Evolutionary conservation across 768 basidiomycete species (phyloP).

Genomic region (Filobasidium wieringae): DNA sequence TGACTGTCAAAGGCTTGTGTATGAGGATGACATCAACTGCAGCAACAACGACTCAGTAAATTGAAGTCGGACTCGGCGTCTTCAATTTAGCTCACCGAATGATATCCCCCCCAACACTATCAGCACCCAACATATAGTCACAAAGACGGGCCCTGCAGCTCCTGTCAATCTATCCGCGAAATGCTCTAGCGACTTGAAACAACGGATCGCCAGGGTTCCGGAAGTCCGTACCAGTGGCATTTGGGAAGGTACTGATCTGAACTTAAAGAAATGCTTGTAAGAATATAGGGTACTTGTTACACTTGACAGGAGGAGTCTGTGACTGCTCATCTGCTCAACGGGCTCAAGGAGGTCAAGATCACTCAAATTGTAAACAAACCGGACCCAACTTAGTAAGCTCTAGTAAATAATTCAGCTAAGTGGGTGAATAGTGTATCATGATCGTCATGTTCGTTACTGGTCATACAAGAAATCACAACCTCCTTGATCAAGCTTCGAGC

Average conservation of each 20-base stretch:
- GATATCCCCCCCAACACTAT: slow-evolving; percentile 56
- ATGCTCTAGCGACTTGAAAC: slow-evolving; percentile 59
- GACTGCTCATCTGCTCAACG: too few relatives aligned
- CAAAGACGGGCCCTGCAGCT: slow-evolving; percentile 81
- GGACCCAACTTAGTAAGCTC: too few relatives aligned
- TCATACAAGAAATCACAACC: too few relatives aligned
- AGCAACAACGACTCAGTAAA: background rate
- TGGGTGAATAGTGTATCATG: too few relatives aligned
- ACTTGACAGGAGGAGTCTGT: too few relatives aligned
- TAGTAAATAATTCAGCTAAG: too few relatives aligned
- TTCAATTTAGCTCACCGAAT: slow-evolving; percentile 56
- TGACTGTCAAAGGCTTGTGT: slow-evolving; percentile 48
- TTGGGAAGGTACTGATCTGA: too few relatives aligned
- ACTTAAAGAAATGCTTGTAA: too few relatives aligned
- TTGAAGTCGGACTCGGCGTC: background rate
- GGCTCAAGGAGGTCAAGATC: too few relatives aligned
- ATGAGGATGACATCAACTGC: slow-evolving; percentile 71
- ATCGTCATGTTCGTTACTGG: too few relatives aligned
- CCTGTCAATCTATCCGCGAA: slow-evolving; percentile 70
- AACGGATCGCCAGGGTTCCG: slow-evolving; percentile 44
- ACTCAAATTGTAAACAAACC: too few relatives aligned
- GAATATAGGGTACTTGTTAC: too few relatives aligned
- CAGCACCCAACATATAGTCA: slow-evolving; percentile 64
- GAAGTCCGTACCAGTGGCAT: background rate
- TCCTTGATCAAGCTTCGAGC: slow-evolving; percentile 13